Evolutionary conservation across 768 basidiomycete species (phyloP).

Genomic region (Floccularia luteovirens): DNA sequence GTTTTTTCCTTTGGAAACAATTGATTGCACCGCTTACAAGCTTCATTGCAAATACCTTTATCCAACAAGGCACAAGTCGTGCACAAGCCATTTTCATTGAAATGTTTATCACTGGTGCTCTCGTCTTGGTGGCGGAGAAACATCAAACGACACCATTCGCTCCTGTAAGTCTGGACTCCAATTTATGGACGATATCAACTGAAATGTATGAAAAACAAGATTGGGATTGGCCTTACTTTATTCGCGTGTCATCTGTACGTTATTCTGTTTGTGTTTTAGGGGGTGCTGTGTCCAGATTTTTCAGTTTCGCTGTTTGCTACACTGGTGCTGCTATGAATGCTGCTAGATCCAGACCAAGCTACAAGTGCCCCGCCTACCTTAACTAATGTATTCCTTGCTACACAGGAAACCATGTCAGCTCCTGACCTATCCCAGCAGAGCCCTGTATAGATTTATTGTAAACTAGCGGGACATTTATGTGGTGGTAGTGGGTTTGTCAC

Average conservation of each 20-base stretch:
- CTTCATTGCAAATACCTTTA: slow-evolving; percentile 38
- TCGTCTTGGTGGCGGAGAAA: slow-evolving; percentile 64
- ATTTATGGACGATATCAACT: not conserved
- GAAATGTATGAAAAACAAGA: slow-evolving; percentile 18
- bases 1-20: too few species aligned
- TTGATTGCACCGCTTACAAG: too few species aligned
- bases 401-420: too few species aligned
- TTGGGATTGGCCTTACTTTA: slow-evolving; percentile 60
- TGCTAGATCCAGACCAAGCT: slow-evolving; percentile 39
- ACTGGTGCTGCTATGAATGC: slow-evolving; percentile 67
- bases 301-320: slow-evolving; percentile 51
- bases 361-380: slow-evolving; percentile 31
- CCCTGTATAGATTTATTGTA: too few species aligned
- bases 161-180: slow-evolving; percentile 34
- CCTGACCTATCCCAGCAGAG: too few species aligned
- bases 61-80: slow-evolving; percentile 36
- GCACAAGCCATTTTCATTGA: slow-evolving; percentile 65
- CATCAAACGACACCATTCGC: slow-evolving; percentile 60
- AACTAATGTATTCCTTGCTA: too few species aligned
- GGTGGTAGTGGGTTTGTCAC: too few species aligned
- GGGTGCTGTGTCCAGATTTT: not conserved
- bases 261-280: slow-evolving; percentile 3
- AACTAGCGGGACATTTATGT: too few species aligned
- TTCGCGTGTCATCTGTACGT: slow-evolving; percentile 55
- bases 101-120: slow-evolving; percentile 56